Evolutionary conservation across 495 filamentous ascomycete genomes (phyloP).

Genomic region (Talaromyces nanjingensis): DNA sequence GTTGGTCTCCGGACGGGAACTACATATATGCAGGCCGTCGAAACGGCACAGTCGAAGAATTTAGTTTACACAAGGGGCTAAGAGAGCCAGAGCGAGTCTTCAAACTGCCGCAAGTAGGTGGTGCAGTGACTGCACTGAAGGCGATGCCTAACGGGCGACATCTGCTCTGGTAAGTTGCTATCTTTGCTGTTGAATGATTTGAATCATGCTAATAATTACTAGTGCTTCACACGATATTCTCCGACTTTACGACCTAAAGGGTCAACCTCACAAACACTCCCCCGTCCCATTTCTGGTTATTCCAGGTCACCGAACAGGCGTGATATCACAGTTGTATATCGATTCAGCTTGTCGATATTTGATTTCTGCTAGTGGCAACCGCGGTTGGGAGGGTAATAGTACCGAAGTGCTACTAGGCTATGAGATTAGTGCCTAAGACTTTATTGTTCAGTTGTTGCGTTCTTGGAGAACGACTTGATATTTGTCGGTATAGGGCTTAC

Average conservation of each 20-base stretch:
- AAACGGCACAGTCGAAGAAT: slow-evolving; percentile 95
- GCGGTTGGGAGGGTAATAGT: slow-evolving; percentile 90
- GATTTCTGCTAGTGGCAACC: slow-evolving; percentile 81
- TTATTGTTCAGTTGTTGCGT: background rate
- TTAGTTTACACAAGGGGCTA: slow-evolving; percentile 76
- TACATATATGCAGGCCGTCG: slow-evolving; percentile 88
- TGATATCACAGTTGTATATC: slow-evolving; percentile 74
- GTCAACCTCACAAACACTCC: slow-evolving; percentile 58
- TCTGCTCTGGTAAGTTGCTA: slow-evolving; percentile 65
- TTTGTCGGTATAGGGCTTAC: background rate
- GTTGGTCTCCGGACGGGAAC: slow-evolving; percentile 94
- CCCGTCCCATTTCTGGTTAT: slow-evolving; percentile 91
- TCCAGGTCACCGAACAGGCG: slow-evolving; percentile 86
- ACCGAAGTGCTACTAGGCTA: slow-evolving; percentile 94
- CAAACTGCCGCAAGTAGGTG: slow-evolving; percentile 84
- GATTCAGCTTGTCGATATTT: slow-evolving; percentile 87
- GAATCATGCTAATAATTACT: background rate
- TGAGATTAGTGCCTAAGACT: slow-evolving; percentile 55
- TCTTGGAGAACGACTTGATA: background rate
- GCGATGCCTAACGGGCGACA: slow-evolving; percentile 93
- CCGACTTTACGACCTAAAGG: slow-evolving; percentile 77
- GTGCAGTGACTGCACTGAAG: slow-evolving; percentile 75
- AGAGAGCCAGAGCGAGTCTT: slow-evolving; percentile 70
- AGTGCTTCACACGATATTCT: slow-evolving; percentile 93
- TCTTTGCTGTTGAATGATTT: background rate